A percentile compares a stretch with the other conserved stretches of the same genome.
phyloP scores from a whole-genome alignment of 1,139 yeast species.

The Taiozyma sp. region DNA sequence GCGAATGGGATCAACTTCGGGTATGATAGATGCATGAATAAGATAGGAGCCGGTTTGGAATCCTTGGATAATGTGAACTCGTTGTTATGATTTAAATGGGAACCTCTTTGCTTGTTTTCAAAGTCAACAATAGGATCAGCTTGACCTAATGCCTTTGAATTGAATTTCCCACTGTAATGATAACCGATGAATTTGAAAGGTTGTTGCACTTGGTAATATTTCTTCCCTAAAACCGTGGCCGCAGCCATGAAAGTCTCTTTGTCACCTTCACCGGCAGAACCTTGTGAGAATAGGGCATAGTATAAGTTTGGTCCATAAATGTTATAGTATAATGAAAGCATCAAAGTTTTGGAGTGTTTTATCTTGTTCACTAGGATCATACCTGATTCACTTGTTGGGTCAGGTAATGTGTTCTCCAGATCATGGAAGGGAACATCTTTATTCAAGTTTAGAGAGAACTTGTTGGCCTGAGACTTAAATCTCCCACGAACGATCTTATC shows the following conservation, averaged over 20 bases:
- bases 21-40: slow-evolving; percentile 60
- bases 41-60: slow-evolving; percentile 23
- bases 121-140: slow-evolving; percentile 46
- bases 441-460: slow-evolving; percentile 1
- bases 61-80: slow-evolving; percentile 12
- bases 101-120: slow-evolving; percentile 16
- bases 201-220: slow-evolving; percentile 51
- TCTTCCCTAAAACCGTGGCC: slow-evolving; percentile 44
- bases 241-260: slow-evolving; percentile 68
- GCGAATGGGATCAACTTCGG: slow-evolving; percentile 57
- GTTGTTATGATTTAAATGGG: slow-evolving; percentile 21
- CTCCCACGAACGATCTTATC: slow-evolving; percentile 25
- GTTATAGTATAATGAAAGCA: slow-evolving; percentile 54
- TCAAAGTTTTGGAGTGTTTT: slow-evolving; percentile 43
- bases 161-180: slow-evolving; percentile 34
- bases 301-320: slow-evolving; percentile 55
- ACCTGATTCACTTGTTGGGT: slow-evolving; percentile 64
- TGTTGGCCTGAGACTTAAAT: slow-evolving; percentile 7
- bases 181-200: slow-evolving; percentile 53
- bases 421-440: slow-evolving; percentile 41
- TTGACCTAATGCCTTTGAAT: slow-evolving; percentile 57
- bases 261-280: slow-evolving; percentile 71
- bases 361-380: slow-evolving; percentile 54
- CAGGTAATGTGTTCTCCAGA: slow-evolving; percentile 53
- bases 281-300: slow-evolving; percentile 60